Evolutionary conservation across 2,329 filamentous ascomycete genomes (phyloP).

Genomic region (Epichloe scottii): DNA sequence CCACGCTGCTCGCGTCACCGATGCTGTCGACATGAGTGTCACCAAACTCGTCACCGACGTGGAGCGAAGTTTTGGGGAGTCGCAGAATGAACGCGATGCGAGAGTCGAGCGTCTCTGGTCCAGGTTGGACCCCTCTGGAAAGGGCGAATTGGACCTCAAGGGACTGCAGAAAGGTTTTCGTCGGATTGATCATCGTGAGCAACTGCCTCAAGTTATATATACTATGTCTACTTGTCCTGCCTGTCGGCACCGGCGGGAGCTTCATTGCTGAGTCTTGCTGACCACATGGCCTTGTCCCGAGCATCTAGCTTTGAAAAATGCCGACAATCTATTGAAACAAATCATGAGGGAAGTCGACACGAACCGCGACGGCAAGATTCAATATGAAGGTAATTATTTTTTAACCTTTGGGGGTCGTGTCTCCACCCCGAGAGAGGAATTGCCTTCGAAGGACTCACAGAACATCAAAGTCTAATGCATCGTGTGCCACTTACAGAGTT

Average conservation of each 20-base stretch:
- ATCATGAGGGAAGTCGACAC: slow-evolving; percentile 76
- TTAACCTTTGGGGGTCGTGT: slow-evolving; percentile 14
- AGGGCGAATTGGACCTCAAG: slow-evolving; percentile 72
- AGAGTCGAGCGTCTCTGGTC: slow-evolving; percentile 76
- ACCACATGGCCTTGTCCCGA: neutral
- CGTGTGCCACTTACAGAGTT: slow-evolving; percentile 53
- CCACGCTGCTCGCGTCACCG: slow-evolving; percentile 14
- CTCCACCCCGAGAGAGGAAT: neutral
- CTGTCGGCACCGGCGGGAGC: neutral
- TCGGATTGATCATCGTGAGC: slow-evolving; percentile 81
- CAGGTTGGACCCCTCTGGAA: slow-evolving; percentile 62
- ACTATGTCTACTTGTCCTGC: neutral
- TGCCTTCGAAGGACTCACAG: too few relatives aligned
- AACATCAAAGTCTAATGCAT: neutral
- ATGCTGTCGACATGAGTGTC: slow-evolving; percentile 24
- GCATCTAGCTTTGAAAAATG: slow-evolving; percentile 64
- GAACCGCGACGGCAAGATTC: slow-evolving; percentile 78
- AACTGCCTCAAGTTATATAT: neutral
- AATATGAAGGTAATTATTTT: slow-evolving; percentile 59
- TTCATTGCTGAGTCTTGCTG: slow-evolving; percentile 3
- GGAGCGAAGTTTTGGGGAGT: slow-evolving; percentile 59
- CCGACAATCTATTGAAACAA: slow-evolving; percentile 68
- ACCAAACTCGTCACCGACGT: slow-evolving; percentile 38
- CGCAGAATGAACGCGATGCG: slow-evolving; percentile 65
- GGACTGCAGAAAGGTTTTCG: slow-evolving; percentile 73